Evolutionary conservation across 495 filamentous ascomycete species (phyloP).

Genomic region (Pyrenopolyporus hunteri): DNA sequence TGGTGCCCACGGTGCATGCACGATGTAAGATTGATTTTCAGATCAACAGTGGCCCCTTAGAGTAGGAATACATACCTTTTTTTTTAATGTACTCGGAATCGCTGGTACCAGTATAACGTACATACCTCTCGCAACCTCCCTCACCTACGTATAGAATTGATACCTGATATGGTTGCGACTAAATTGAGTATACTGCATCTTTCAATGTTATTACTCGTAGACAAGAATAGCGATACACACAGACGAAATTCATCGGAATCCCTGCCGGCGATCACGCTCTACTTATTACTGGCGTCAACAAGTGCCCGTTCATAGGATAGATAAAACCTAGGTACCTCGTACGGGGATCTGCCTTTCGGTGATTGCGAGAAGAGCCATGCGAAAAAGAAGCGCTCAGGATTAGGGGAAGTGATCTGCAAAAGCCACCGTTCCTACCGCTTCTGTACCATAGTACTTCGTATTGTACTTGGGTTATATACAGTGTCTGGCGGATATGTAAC

Average conservation of each 20-base stretch:
- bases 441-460: too few species aligned
- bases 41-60: constrained; percentile 40
- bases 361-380: constrained; percentile 24
- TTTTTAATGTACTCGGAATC: constrained; percentile 28
- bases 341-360: constrained; percentile 22
- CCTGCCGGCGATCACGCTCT: constrained; percentile 25
- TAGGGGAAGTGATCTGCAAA: constrained; percentile 15
- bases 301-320: not conserved
- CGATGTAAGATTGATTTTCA: constrained; percentile 47
- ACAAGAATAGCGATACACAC: constrained; percentile 23
- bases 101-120: constrained; percentile 11
- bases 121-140: too few species aligned
- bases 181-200: not conserved
- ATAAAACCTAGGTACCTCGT: constrained; percentile 23
- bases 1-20: constrained; percentile 43
- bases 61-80: constrained; percentile 13
- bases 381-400: constrained; percentile 20
- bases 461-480: constrained; percentile 17
- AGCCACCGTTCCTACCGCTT: too few species aligned
- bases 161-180: not conserved
- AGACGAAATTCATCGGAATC: constrained; percentile 5
- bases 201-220: not conserved
- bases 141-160: constrained; percentile 7
- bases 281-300: not conserved
- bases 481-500: constrained; percentile 25